Evolutionary conservation across 345 rosid species (phyloP).

Genomic region (Salix koriyanagi): DNA sequence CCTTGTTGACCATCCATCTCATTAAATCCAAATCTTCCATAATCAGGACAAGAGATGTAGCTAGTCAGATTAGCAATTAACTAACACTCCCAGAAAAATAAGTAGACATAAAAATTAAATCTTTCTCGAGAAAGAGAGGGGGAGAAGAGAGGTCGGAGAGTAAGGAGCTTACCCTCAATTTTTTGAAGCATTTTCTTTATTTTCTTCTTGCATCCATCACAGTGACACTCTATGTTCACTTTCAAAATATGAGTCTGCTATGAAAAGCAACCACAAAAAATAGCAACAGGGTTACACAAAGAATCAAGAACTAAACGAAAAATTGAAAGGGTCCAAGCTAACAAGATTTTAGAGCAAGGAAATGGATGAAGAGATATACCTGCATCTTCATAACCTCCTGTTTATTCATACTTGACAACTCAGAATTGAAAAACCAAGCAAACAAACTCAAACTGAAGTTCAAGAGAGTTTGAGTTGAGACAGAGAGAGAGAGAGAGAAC

Average conservation of each 20-base stretch:
- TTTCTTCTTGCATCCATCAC: conserved; percentile 91
- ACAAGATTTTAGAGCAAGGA: not conserved
- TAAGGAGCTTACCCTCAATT: conserved; percentile 54
- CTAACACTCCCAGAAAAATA: not conserved
- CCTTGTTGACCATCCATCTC: not conserved
- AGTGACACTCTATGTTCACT: conserved; percentile 69
- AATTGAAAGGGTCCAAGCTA: not conserved
- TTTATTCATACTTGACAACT: conserved; percentile 45
- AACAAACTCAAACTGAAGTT: not conserved
- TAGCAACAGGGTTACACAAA: not conserved
- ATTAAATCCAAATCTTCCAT: not conserved
- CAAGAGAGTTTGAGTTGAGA: not conserved
- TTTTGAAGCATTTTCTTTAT: conserved; percentile 72
- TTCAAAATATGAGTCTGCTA: conserved; percentile 79
- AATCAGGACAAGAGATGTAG: not conserved
- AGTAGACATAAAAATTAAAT: not conserved
- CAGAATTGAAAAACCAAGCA: not conserved
- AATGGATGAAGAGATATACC: conserved; percentile 33
- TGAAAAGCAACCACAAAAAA: conserved; percentile 5
- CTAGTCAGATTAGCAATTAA: not conserved
- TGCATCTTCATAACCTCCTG: conserved; percentile 74
- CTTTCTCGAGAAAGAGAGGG: not conserved
- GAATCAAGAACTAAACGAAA: not conserved
- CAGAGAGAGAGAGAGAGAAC: conserved; percentile 10
- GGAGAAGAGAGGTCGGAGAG: not conserved